These are phyloP conservation scores for Ministeria vibrans DNA, from an alignment of 78 protist species.

Conservation along the genomic window DNA sequence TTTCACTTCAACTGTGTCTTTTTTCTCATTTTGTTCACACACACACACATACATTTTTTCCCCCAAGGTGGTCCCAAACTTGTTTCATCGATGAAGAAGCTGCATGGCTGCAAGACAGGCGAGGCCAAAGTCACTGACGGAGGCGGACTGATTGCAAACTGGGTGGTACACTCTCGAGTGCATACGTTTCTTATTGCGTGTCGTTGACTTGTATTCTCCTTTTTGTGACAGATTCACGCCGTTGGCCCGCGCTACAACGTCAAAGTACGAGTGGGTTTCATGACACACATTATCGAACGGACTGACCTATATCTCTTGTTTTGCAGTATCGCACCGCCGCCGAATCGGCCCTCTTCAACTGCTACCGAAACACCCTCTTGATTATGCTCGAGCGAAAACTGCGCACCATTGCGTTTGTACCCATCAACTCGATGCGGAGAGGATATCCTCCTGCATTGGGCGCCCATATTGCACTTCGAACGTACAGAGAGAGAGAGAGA, in stretches of 20 bases:
- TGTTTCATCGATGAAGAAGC: background rate
- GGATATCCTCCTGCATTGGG: constrained; percentile 13
- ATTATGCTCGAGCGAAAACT: background rate
- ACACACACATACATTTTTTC: background rate
- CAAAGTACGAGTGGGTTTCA: no score
- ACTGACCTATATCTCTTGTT: no score
- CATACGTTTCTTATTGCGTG: background rate
- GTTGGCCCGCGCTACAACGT: constrained; percentile 45
- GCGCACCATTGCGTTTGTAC: constrained; percentile 1
- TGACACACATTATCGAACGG: no score
- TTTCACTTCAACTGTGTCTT: no score
- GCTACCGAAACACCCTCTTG: constrained; percentile 31
- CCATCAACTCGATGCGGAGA: background rate
- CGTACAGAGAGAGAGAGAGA: background rate
- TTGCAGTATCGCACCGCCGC: constrained; percentile 46
- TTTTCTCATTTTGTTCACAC: no score
- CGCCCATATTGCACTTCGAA: constrained; percentile 20
- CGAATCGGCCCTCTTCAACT: constrained; percentile 37
- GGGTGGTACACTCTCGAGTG: background rate
- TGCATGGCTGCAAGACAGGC: constrained; percentile 28
- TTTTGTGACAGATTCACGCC: constrained; percentile 11
- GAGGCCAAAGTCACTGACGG: constrained; percentile 20
- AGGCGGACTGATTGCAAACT: constrained; percentile 9
- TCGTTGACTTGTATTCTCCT: background rate
- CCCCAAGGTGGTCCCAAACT: constrained; percentile 30